phyloP scores from a whole-genome alignment of 2,329 filamentous ascomycete genomes.

The Paraphaeosphaeria sporulosa region DNA sequence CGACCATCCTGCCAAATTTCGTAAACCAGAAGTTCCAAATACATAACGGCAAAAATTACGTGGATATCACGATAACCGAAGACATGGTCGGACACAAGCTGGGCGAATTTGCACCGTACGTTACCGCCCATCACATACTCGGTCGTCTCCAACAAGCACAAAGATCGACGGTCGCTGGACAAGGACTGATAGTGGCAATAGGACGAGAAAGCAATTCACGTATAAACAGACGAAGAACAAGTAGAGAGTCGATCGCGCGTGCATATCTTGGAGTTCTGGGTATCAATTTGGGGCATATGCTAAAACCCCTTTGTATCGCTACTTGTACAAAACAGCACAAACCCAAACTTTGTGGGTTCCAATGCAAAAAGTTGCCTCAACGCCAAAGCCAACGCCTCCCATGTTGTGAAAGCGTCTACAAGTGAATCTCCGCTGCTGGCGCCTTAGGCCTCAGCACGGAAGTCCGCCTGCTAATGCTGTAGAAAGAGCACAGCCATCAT shows the following conservation, averaged over 20 bases:
- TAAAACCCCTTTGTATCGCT: constrained; percentile 36
- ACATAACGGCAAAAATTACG: constrained; percentile 89
- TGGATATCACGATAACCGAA: constrained; percentile 84
- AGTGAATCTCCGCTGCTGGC: not conserved
- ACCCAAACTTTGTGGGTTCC: constrained; percentile 21
- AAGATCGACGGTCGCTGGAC: not conserved
- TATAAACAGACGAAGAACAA: constrained; percentile 78
- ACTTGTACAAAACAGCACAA: constrained; percentile 43
- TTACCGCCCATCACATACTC: not conserved
- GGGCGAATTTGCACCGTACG: constrained; percentile 89
- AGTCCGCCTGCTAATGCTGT: not conserved
- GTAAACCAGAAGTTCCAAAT: constrained; percentile 89
- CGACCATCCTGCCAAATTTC: constrained; percentile 91
- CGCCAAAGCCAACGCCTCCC: constrained; percentile 18
- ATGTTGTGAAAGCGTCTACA: constrained; percentile 11
- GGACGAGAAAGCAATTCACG: constrained; percentile 71
- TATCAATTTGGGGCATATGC: constrained; percentile 43
- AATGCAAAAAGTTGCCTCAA: constrained; percentile 19
- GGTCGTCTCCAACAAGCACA: not conserved
- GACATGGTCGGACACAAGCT: constrained; percentile 97
- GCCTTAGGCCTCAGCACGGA: not conserved
- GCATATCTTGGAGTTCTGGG: constrained; percentile 46
- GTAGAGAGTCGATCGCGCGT: constrained; percentile 46
- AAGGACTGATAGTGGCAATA: constrained; percentile 44
- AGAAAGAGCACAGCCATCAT: not conserved